Evolutionary conservation across 805 yeast species (phyloP).

Genomic region (Candida jianshihensis): DNA sequence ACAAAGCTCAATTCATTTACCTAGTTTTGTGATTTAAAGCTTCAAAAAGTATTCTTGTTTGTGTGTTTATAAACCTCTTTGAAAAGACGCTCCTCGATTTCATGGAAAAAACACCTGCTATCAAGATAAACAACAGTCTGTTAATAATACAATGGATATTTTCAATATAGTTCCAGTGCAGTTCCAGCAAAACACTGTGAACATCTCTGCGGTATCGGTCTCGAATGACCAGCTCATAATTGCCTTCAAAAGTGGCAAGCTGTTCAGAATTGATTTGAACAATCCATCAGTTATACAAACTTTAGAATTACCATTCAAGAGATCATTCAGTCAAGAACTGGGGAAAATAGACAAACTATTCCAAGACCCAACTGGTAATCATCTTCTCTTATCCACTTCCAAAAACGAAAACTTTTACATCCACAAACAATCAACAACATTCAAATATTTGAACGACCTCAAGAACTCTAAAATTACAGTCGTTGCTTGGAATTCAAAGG

Average conservation of each 20-base stretch:
- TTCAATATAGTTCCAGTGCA: slow-evolving; percentile 37
- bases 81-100: too few species aligned
- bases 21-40: too few species aligned
- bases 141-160: too few species aligned
- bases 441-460: slow-evolving; percentile 38
- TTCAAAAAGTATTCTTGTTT: too few species aligned
- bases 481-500: slow-evolving; percentile 34
- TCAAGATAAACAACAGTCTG: too few species aligned
- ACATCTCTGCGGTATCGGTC: slow-evolving; percentile 46
- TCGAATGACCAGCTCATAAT: slow-evolving; percentile 48
- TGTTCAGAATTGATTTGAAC: slow-evolving; percentile 62
- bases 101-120: too few species aligned
- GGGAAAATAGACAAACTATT: slow-evolving; percentile 31
- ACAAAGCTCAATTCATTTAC: too few species aligned
- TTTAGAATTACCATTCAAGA: slow-evolving; percentile 27
- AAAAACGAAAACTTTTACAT: slow-evolving; percentile 42
- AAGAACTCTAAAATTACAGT: slow-evolving; percentile 37
- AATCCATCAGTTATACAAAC: slow-evolving; percentile 53
- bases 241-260: slow-evolving; percentile 42
- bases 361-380: slow-evolving; percentile 46
- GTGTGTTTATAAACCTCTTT: too few species aligned
- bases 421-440: slow-evolving; percentile 32
- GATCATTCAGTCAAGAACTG: slow-evolving; percentile 18
- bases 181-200: slow-evolving; percentile 40
- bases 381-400: slow-evolving; percentile 42